phyloP scores from a whole-genome alignment of 495 filamentous ascomycete genomes.

The Rostrohypoxylon terebratum region DNA sequence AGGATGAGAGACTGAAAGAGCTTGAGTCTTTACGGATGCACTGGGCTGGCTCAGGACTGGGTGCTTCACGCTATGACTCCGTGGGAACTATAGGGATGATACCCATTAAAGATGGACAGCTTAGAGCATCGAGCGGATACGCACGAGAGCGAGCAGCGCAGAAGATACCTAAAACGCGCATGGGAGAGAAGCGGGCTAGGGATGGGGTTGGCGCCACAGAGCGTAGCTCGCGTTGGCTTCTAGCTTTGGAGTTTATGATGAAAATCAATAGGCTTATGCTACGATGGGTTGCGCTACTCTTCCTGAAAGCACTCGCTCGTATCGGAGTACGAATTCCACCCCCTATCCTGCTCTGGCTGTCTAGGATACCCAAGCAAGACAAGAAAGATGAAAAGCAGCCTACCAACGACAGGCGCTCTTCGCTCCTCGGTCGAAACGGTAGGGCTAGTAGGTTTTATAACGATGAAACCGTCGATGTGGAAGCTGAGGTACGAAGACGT shows the following conservation, averaged over 20 bases:
- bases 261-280: constrained; percentile 75
- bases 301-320: constrained; percentile 65
- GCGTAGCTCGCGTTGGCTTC: constrained; percentile 75
- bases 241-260: constrained; percentile 78
- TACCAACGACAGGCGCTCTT: constrained; percentile 23
- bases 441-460: constrained; percentile 35
- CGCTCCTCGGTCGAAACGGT: constrained; percentile 13
- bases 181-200: constrained; percentile 57
- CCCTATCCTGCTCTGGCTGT: constrained; percentile 68
- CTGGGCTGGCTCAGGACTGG: constrained; percentile 59
- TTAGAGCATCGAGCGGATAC: constrained; percentile 70
- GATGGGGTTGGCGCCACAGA: constrained; percentile 83
- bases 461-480: constrained; percentile 63
- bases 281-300: constrained; percentile 66
- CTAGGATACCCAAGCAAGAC: constrained; percentile 55
- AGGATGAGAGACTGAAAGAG: constrained; percentile 78
- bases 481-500: constrained; percentile 75
- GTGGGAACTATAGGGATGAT: constrained; percentile 65
- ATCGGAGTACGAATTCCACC: constrained; percentile 74
- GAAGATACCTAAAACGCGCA: constrained; percentile 60
- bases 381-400: constrained; percentile 43
- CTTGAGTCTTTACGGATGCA: constrained; percentile 68
- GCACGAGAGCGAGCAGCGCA: constrained; percentile 70
- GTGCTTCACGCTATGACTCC: constrained; percentile 59
- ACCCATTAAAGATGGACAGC: constrained; percentile 59